Conservation (phyloP, 768 basidiomycete species). For the Auricularia cornea region DNA sequence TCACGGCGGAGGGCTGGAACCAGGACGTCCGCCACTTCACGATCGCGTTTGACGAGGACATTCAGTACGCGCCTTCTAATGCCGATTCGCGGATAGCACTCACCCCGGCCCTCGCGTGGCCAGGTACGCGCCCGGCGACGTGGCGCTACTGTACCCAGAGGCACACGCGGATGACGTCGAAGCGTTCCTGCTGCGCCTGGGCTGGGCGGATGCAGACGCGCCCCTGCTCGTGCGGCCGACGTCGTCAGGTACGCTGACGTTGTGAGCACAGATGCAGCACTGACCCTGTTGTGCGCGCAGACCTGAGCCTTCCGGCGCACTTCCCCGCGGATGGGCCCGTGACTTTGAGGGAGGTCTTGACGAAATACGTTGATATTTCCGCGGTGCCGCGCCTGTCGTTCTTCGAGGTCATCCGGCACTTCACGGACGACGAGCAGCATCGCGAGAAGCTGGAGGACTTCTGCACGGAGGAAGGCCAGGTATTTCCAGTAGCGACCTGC, state of each 20-base stretch:
- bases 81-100: background rate
- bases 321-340: constrained; percentile 35
- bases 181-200: constrained; percentile 48
- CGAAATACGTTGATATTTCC: constrained; percentile 75
- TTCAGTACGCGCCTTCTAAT: constrained; percentile 46
- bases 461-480: constrained; percentile 59
- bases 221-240: constrained; percentile 29
- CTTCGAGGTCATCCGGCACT: constrained; percentile 72
- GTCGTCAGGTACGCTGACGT: constrained; percentile 31
- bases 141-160: constrained; percentile 70
- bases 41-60: constrained; percentile 55
- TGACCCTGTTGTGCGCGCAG: background rate
- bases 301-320: constrained; percentile 51
- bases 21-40: constrained; percentile 93
- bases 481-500: too few relatives aligned
- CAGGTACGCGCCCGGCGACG: constrained; percentile 76
- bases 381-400: constrained; percentile 80
- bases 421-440: constrained; percentile 70
- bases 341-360: constrained; percentile 67
- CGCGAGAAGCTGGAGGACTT: constrained; percentile 82
- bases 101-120: constrained; percentile 13
- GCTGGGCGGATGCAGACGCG: constrained; percentile 59
- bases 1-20: constrained; percentile 75
- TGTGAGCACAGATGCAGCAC: too few relatives aligned
- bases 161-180: constrained; percentile 58